phyloP scores from a whole-genome alignment of 2,329 filamentous ascomycete genomes.

The Dryadomyces quercus-mongolicae region DNA sequence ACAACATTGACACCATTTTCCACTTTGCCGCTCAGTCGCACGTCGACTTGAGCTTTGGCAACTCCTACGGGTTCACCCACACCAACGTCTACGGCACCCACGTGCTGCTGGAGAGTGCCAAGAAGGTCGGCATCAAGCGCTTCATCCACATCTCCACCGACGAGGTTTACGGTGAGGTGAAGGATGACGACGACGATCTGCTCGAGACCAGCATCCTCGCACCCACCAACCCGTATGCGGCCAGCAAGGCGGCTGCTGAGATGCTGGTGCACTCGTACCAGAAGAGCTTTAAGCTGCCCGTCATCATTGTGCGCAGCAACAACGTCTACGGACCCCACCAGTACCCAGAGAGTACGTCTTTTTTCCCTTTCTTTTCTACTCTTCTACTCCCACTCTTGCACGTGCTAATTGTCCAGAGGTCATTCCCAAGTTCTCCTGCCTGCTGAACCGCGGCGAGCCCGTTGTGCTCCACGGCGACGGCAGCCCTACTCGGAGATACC shows the following conservation, averaged over 20 bases:
- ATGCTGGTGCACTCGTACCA: constrained; percentile 82
- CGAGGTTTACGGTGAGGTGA: constrained; percentile 75
- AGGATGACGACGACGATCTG: constrained; percentile 57
- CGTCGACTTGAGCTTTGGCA: constrained; percentile 71
- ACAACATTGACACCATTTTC: constrained; percentile 68
- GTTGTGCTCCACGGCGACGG: constrained; percentile 69
- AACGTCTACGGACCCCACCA: constrained; percentile 81
- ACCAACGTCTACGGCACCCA: constrained; percentile 81
- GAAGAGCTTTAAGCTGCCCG: constrained; percentile 69
- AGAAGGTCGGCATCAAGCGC: constrained; percentile 55
- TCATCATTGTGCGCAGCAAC: constrained; percentile 70
- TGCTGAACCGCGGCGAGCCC: constrained; percentile 53
- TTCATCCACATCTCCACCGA: constrained; percentile 80
- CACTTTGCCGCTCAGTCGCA: constrained; percentile 82
- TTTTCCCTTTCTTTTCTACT: background rate
- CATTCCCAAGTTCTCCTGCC: constrained; percentile 69
- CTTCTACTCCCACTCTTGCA: background rate
- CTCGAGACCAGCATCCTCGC: constrained; percentile 62
- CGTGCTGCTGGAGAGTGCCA: constrained; percentile 64
- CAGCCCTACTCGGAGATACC: constrained; percentile 59
- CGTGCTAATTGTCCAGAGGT: constrained; percentile 44
- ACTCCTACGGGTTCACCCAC: constrained; percentile 69
- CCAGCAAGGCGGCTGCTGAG: constrained; percentile 70
- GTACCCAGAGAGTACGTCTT: constrained; percentile 62
- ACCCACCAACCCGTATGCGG: constrained; percentile 73